Evolutionary conservation across 805 yeast species (phyloP), one percentile per base, ranked within the genome.

Genomic region (Metschnikowia amazonensis): DNA sequence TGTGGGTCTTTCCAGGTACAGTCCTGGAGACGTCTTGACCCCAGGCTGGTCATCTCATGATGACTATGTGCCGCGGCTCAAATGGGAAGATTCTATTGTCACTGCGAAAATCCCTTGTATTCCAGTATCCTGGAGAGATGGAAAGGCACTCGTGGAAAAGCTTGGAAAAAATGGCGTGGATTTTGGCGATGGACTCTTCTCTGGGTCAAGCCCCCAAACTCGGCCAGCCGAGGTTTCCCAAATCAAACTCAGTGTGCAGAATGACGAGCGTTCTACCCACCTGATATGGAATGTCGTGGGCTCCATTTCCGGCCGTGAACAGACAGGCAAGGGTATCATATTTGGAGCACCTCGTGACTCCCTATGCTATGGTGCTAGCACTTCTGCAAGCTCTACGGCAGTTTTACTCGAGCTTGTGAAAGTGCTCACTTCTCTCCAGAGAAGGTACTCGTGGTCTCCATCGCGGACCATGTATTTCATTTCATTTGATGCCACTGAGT

Each of bases 281-380:
- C 77, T 79, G 16, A 69, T 85, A 3, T 82, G 94, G 87, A 87
- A 89, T 58, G 80, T 90, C 1, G 60, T 88, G 23, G 96, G 92
- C 1, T 77, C 82, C 36, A 79, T 90, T 18, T 74, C 76, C 28
- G 97, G 97, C 10, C 68, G 82, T 38, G 97, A 92, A 59, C 96
- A 88, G 64, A 68, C 72, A 17, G 87, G 80, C 17, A 76, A 79
- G 52, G 88, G 87, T 0, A 66, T 92, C 4, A 70, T 90, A 2
- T 78, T 92, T 45, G 96, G 95, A 0, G 89, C 97, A 0, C 77
- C 85, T 4, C 70, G 97, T 53, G 97, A 89, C 59, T 71, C 95
- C 0, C 69, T 81, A 20, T 80, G 89, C 50, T 76, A 68, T 53
- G 97, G 97, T n/a, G 82, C 95, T 0, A 65, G 77, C 3, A 73